phyloP scores from a whole-genome alignment of 2,329 filamentous ascomycete species.

The Fusarium lateritium region DNA sequence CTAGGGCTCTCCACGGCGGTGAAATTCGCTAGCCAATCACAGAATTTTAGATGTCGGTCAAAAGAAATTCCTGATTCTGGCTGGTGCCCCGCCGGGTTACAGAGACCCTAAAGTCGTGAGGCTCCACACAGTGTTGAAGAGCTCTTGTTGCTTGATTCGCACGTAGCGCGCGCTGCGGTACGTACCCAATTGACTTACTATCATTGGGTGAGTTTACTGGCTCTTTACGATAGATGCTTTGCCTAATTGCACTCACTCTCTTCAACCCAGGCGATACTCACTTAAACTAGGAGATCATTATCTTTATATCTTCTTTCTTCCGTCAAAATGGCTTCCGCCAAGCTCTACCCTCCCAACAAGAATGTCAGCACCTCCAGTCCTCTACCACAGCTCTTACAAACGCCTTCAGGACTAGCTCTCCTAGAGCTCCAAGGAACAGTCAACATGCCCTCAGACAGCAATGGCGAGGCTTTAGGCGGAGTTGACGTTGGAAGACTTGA shows the following conservation, averaged over 20 bases:
- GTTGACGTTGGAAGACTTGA: slow-evolving; percentile 77
- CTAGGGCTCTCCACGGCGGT: slow-evolving; percentile 56
- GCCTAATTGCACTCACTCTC: neutral
- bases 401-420: slow-evolving; percentile 89
- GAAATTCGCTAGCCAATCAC: slow-evolving; percentile 53
- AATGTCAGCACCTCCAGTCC: slow-evolving; percentile 60
- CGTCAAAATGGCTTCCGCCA: slow-evolving; percentile 54
- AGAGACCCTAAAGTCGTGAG: slow-evolving; percentile 12
- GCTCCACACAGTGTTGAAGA: slow-evolving; percentile 22
- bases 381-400: slow-evolving; percentile 87
- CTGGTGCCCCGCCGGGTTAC: neutral
- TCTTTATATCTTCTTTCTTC: neutral
- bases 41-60: slow-evolving; percentile 30
- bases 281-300: neutral
- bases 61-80: slow-evolving; percentile 43
- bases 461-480: slow-evolving; percentile 51
- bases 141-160: neutral
- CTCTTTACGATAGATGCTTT: no score
- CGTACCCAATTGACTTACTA: slow-evolving; percentile 9
- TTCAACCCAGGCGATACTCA: no score
- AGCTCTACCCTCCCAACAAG: slow-evolving; percentile 59
- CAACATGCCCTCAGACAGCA: slow-evolving; percentile 73
- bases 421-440: slow-evolving; percentile 94
- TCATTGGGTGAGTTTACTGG: neutral
- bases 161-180: slow-evolving; percentile 10